A percentile compares a stretch with the other conserved stretches of the same genome.
Conservation (phyloP, 108 stramenopile species). For the Nitzschia putrida region DNA sequence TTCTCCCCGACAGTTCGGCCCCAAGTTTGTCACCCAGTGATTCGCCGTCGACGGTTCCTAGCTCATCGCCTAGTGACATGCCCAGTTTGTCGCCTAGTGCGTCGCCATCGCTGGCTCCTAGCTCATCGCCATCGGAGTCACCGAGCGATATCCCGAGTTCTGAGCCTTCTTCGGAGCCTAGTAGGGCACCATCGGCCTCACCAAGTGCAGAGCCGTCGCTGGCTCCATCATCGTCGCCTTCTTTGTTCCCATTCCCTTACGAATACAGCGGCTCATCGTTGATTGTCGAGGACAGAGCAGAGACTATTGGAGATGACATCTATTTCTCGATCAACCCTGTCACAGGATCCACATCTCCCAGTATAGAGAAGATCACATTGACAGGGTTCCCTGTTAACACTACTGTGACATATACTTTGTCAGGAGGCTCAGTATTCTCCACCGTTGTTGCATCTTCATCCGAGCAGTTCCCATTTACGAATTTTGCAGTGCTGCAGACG, state of each 20-base stretch:
- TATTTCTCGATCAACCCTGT: neutral
- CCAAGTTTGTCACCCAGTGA: constrained; percentile 5
- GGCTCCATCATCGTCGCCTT: constrained; percentile 7
- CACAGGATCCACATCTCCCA: neutral
- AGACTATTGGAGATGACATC: neutral
- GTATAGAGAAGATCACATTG: neutral
- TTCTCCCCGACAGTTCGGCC: constrained; percentile 1
- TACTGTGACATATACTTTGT: neutral
- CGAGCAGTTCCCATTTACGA: too few relatives aligned
- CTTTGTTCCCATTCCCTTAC: constrained; percentile 13
- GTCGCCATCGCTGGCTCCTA: neutral
- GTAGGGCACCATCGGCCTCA: neutral
- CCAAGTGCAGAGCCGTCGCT: neutral
- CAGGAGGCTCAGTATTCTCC: neutral
- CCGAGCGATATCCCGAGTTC: neutral
- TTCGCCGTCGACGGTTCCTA: neutral
- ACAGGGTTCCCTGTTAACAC: neutral
- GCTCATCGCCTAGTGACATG: neutral
- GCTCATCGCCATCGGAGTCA: neutral
- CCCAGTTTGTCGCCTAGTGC: neutral
- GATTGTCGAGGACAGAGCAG: constrained; percentile 5
- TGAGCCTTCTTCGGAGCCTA: neutral
- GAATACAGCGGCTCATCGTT: neutral
- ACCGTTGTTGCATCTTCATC: neutral
- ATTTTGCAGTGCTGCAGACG: too few relatives aligned